Evolutionary conservation across 805 yeast genomes (phyloP).

Genomic region (Myxozyma geophila): DNA sequence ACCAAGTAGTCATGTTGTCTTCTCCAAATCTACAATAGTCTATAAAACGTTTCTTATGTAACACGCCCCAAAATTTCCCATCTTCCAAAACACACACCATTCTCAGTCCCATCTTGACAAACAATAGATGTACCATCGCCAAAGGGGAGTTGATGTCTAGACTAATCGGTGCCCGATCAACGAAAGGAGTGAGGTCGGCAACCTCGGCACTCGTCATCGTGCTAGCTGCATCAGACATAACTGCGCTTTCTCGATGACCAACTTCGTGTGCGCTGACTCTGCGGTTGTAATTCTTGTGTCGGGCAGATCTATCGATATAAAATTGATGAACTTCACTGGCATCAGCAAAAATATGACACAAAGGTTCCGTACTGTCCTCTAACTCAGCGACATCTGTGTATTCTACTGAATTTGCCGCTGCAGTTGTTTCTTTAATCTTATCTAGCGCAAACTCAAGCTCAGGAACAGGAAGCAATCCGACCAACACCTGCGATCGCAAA

Average conservation of each 20-base stretch:
- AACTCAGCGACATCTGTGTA: slow-evolving; percentile 27
- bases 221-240: slow-evolving; percentile 1
- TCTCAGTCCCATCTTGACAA: slow-evolving; percentile 58
- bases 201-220: slow-evolving; percentile 37
- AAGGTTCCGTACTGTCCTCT: slow-evolving; percentile 34
- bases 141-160: slow-evolving; percentile 55
- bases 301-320: slow-evolving; percentile 32
- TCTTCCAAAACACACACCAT: slow-evolving; percentile 53
- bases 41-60: slow-evolving; percentile 59
- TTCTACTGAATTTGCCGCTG: slow-evolving; percentile 31
- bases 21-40: slow-evolving; percentile 47
- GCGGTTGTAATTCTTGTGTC: slow-evolving; percentile 5
- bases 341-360: slow-evolving; percentile 39
- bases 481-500: slow-evolving; percentile 46
- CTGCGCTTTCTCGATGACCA: background rate
- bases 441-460: slow-evolving; percentile 60
- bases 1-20: slow-evolving; percentile 34
- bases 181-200: slow-evolving; percentile 50
- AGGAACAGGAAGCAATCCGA: slow-evolving; percentile 56
- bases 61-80: slow-evolving; percentile 56
- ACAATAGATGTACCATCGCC: slow-evolving; percentile 56
- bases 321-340: slow-evolving; percentile 36
- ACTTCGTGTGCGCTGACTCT: background rate
- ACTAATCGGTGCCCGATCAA: slow-evolving; percentile 55
- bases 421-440: slow-evolving; percentile 43